Conservation (phyloP, 2,329 filamentous ascomycete species). For the Calcarisporium arbuscula region DNA sequence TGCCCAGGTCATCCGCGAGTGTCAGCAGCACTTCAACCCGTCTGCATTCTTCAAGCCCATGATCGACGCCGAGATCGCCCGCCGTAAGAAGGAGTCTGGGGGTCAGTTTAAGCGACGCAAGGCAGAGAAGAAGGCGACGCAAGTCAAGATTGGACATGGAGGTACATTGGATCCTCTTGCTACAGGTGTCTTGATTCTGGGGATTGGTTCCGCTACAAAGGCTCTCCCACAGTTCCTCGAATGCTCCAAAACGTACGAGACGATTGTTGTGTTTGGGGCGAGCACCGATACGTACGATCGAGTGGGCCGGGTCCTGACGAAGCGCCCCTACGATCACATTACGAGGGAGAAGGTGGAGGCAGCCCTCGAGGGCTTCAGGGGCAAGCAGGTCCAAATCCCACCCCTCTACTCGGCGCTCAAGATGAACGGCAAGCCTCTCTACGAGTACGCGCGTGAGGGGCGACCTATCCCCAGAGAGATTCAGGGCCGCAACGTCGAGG, state of each 20-base stretch:
- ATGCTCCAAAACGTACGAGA: slow-evolving; percentile 92
- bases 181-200: slow-evolving; percentile 85
- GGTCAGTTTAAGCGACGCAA: slow-evolving; percentile 54
- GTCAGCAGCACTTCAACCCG: slow-evolving; percentile 76
- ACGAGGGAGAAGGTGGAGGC: slow-evolving; percentile 73
- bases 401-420: slow-evolving; percentile 90
- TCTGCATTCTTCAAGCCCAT: slow-evolving; percentile 75
- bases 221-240: slow-evolving; percentile 68
- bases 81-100: slow-evolving; percentile 49
- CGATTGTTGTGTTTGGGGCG: slow-evolving; percentile 81
- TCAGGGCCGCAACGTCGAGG: slow-evolving; percentile 70
- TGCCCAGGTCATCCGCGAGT: slow-evolving; percentile 82
- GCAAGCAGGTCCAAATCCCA: slow-evolving; percentile 81
- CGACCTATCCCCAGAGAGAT: slow-evolving; percentile 82
- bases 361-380: slow-evolving; percentile 67
- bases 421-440: slow-evolving; percentile 88
- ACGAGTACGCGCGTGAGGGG: slow-evolving; percentile 91
- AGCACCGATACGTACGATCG: slow-evolving; percentile 91
- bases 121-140: slow-evolving; percentile 50
- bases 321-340: slow-evolving; percentile 71
- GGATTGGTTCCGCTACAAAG: slow-evolving; percentile 85
- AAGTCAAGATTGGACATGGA: slow-evolving; percentile 93
- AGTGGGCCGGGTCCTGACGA: slow-evolving; percentile 73
- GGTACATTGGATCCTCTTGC: slow-evolving; percentile 92
- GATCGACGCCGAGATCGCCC: slow-evolving; percentile 56